phyloP scores from a whole-genome alignment of 352 stramenopile species.

The Pythium apleroticum region DNA sequence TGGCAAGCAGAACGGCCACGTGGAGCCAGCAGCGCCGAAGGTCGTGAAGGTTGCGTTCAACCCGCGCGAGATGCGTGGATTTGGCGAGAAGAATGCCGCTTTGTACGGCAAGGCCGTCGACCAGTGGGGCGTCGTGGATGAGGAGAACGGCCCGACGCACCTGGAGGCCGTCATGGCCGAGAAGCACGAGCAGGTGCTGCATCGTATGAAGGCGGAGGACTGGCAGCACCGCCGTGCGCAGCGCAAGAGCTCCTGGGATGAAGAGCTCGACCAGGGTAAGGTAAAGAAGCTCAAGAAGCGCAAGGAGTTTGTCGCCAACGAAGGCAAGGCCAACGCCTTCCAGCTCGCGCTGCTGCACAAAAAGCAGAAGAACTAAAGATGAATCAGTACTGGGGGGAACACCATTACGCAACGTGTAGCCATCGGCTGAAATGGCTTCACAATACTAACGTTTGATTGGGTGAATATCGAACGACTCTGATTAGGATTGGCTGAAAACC shows the following conservation, averaged over 20 bases:
- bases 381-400: background rate
- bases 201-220: slow-evolving; percentile 74
- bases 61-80: slow-evolving; percentile 48
- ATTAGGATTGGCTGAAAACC: background rate
- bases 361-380: slow-evolving; percentile 38
- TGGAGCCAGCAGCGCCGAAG: background rate
- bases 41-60: slow-evolving; percentile 51
- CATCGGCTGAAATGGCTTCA: background rate
- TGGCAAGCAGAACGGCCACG: background rate
- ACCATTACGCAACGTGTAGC: background rate
- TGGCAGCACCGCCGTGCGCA: slow-evolving; percentile 65
- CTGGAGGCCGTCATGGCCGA: slow-evolving; percentile 40
- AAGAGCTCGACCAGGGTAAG: slow-evolving; percentile 70
- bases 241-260: slow-evolving; percentile 77
- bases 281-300: slow-evolving; percentile 85
- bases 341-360: slow-evolving; percentile 59
- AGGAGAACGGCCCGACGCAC: slow-evolving; percentile 15
- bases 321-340: slow-evolving; percentile 74
- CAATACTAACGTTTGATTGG: background rate
- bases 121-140: slow-evolving; percentile 54
- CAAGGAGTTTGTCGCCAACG: slow-evolving; percentile 78
- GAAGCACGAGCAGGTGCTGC: slow-evolving; percentile 69
- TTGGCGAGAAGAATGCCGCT: slow-evolving; percentile 59
- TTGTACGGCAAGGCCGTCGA: slow-evolving; percentile 68
- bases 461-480: background rate